A percentile compares a stretch with the other conserved stretches of the same genome.
Conservation (phyloP, 768 basidiomycete species). For the Trametes maxima region DNA sequence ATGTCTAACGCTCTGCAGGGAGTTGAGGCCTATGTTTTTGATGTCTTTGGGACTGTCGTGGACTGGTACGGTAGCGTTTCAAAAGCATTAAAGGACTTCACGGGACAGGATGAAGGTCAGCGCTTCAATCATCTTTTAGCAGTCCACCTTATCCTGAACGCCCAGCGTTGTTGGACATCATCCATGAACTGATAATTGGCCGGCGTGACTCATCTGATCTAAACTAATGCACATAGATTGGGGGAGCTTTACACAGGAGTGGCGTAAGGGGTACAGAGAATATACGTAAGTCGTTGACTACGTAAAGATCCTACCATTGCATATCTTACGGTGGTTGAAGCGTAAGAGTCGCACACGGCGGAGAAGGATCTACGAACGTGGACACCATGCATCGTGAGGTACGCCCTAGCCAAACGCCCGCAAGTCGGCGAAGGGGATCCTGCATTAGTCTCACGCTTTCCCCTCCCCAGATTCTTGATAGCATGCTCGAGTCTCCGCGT, state of each 20-base stretch:
- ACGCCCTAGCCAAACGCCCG: not conserved
- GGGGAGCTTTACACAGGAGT: constrained; percentile 54
- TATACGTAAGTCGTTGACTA: constrained; percentile 42
- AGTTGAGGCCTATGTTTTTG: constrained; percentile 34
- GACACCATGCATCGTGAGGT: constrained; percentile 62
- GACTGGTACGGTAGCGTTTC: constrained; percentile 34
- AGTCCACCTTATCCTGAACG: too few relatives aligned
- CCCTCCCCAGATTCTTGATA: constrained; percentile 53
- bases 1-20: constrained; percentile 19
- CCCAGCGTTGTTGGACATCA: too few relatives aligned
- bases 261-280: constrained; percentile 54
- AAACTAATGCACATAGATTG: constrained; percentile 34
- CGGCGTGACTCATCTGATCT: too few relatives aligned
- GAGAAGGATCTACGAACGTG: constrained; percentile 50
- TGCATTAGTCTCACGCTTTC: not conserved
- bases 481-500: constrained; percentile 48
- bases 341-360: constrained; percentile 45
- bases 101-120: constrained; percentile 7
- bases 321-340: constrained; percentile 31
- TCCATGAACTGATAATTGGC: not conserved
- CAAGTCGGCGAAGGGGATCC: not conserved
- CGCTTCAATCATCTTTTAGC: not conserved
- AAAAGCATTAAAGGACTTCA: not conserved
- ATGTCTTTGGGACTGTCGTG: constrained; percentile 37
- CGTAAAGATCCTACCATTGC: too few relatives aligned